Evolutionary conservation across 306 rosid genomes (phyloP).

Genomic region (Cucumis melo): DNA sequence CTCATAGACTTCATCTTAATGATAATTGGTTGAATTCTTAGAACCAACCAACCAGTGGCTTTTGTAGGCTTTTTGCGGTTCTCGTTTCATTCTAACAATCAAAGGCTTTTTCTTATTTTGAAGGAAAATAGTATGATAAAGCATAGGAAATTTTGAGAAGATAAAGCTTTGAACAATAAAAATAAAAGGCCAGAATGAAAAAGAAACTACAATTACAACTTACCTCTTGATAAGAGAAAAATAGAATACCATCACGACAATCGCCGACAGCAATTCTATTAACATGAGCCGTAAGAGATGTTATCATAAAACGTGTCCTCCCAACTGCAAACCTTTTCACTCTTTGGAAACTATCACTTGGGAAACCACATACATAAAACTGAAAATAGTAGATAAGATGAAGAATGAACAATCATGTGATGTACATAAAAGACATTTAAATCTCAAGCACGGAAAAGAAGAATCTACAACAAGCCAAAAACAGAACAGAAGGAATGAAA

Average conservation of each 20-base stretch:
- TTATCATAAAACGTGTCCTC: constrained; percentile 59
- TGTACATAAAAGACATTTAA: not conserved
- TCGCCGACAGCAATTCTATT: constrained; percentile 90
- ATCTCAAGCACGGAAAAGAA: not conserved
- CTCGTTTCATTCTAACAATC: no score
- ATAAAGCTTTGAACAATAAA: not conserved
- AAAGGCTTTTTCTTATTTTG: no score
- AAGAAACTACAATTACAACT: constrained; percentile 11
- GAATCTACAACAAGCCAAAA: not conserved
- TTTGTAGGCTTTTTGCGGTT: no score
- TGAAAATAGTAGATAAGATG: constrained; percentile 18
- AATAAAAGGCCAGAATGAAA: constrained; percentile 4
- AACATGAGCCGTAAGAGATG: constrained; percentile 65
- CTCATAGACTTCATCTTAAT: no score
- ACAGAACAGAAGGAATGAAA: constrained; percentile 6
- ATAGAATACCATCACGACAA: constrained; percentile 84
- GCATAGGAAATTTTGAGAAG: not conserved
- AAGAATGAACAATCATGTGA: not conserved
- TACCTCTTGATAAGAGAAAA: constrained; percentile 78
- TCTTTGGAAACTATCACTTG: constrained; percentile 59
- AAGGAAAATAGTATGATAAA: not conserved
- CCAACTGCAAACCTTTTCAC: constrained; percentile 52
- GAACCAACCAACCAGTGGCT: no score
- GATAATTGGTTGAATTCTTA: no score
- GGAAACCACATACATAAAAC: constrained; percentile 84